A percentile compares a stretch with the other conserved stretches of the same genome.
These are phyloP conservation scores for Daldinia sp. DNA, from an alignment of 2,329 filamentous ascomycete genomes.

Conservation along the genomic window DNA sequence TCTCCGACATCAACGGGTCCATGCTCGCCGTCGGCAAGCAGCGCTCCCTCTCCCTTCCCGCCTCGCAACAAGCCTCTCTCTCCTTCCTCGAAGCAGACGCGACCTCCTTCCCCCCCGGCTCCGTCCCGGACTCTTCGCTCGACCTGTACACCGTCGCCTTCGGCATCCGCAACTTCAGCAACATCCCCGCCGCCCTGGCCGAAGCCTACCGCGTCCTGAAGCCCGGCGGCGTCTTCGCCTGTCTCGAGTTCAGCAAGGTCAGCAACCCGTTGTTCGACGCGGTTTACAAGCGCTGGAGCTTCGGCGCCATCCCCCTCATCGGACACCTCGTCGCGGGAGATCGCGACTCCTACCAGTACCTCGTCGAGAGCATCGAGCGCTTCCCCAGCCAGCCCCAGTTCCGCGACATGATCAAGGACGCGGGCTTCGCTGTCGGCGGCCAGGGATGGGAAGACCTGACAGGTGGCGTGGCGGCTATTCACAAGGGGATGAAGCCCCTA, in stretches of 20 bases:
- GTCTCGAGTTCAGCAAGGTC: constrained; percentile 89
- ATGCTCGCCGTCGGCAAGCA: constrained; percentile 92
- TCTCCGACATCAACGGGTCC: constrained; percentile 93
- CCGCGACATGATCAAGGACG: constrained; percentile 80
- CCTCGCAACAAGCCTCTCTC: constrained; percentile 64
- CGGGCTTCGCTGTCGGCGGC: constrained; percentile 85
- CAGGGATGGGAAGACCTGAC: constrained; percentile 90
- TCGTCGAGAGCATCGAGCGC: constrained; percentile 95
- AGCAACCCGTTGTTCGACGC: constrained; percentile 76
- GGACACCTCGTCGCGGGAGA: constrained; percentile 95
- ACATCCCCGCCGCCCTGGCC: constrained; percentile 81
- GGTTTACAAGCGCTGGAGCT: constrained; percentile 95
- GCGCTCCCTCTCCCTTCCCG: constrained; percentile 69
- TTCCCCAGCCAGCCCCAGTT: constrained; percentile 91
- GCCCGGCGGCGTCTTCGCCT: constrained; percentile 95
- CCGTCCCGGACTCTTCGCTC: constrained; percentile 73
- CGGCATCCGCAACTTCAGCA: constrained; percentile 95
- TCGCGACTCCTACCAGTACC: constrained; percentile 95
- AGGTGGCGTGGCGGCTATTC: constrained; percentile 91
- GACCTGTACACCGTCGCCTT: constrained; percentile 98
- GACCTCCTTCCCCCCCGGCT: constrained; percentile 68
- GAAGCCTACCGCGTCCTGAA: constrained; percentile 91
- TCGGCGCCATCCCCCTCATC: constrained; percentile 91
- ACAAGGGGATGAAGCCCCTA: constrained; percentile 90
- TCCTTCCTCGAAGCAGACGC: constrained; percentile 91